Percentiles rank a stretch among this genome's conserved stretches.
These are phyloP conservation scores for Tritrichomonas foetus DNA, from an alignment of 208 protist species.

Conservation along the genomic window DNA sequence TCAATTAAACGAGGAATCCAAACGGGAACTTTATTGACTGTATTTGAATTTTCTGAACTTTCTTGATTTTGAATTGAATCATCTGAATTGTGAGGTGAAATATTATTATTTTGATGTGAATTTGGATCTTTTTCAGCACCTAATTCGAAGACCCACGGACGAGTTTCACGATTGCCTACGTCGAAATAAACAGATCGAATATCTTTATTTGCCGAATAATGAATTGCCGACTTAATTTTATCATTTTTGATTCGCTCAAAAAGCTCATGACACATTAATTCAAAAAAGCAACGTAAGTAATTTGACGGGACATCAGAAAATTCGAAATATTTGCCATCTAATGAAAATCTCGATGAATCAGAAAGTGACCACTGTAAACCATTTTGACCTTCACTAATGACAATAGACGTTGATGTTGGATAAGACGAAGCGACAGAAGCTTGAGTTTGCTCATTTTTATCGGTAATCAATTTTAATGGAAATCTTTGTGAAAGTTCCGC, in stretches of 20 bases:
- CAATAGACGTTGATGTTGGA: neutral
- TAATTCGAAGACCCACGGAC: neutral
- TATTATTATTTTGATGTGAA: too few species aligned
- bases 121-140: neutral
- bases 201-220: constrained; percentile 32
- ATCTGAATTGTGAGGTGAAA: too few species aligned
- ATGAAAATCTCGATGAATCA: neutral
- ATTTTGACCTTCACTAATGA: neutral
- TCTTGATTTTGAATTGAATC: too few species aligned
- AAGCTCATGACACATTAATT: constrained; percentile 16
- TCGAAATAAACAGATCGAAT: neutral
- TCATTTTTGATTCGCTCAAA: constrained; percentile 1
- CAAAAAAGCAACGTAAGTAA: neutral
- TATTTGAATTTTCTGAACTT: too few species aligned
- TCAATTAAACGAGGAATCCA: constrained; percentile 12
- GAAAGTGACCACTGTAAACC: neutral
- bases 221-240: neutral
- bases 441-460: neutral
- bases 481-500: neutral
- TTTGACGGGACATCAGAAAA: neutral
- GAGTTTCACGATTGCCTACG: neutral
- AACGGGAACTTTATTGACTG: neutral
- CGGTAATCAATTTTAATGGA: neutral
- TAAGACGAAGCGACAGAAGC: neutral
- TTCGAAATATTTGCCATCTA: neutral